Evolutionary conservation across 768 basidiomycete species (phyloP).

Genomic region (Hirschioporus abietinus): DNA sequence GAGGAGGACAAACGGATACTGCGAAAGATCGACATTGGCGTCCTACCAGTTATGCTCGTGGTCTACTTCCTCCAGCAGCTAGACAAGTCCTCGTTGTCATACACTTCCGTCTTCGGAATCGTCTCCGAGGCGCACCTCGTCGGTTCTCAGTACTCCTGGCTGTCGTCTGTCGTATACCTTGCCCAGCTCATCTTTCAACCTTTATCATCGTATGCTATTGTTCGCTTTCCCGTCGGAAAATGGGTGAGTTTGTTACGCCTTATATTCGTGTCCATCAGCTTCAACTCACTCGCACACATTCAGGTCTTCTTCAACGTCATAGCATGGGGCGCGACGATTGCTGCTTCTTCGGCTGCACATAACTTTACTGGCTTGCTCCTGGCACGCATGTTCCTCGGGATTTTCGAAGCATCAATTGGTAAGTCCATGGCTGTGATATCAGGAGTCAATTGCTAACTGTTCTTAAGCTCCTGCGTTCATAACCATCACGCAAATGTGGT

Average conservation of each 20-base stretch:
- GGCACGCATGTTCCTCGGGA: conserved; percentile 38
- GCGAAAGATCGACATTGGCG: conserved; percentile 20
- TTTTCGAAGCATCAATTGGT: conserved; percentile 44
- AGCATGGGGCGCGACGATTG: conserved; percentile 37
- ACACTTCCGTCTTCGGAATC: conserved; percentile 42
- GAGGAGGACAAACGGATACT: conserved; percentile 29
- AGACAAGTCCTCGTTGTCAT: conserved; percentile 38
- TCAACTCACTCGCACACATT: conserved; percentile 8
- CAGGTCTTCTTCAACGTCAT: conserved; percentile 32
- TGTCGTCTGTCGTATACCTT: conserved; percentile 39
- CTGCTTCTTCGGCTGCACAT: conserved; percentile 32
- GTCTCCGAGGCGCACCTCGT: conserved; percentile 26
- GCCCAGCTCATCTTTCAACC: conserved; percentile 42
- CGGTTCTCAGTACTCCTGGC: conserved; percentile 40
- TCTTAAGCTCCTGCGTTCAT: conserved; percentile 41
- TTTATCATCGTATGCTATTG: conserved; percentile 35
- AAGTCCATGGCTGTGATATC: conserved; percentile 12
- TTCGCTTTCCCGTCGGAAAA: conserved; percentile 35
- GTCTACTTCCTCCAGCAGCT: conserved; percentile 37
- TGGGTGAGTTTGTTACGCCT: conserved; percentile 24
- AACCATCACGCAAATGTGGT: conserved; percentile 46
- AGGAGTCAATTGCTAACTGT: neutral
- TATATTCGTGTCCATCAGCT: conserved; percentile 4
- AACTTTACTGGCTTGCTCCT: conserved; percentile 36
- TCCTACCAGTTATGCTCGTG: conserved; percentile 4